Percentiles rank a stretch among this genome's conserved stretches.
Evolutionary conservation across 1,139 yeast species (phyloP).

Genomic region (Scheffersomyces segobiensis): DNA sequence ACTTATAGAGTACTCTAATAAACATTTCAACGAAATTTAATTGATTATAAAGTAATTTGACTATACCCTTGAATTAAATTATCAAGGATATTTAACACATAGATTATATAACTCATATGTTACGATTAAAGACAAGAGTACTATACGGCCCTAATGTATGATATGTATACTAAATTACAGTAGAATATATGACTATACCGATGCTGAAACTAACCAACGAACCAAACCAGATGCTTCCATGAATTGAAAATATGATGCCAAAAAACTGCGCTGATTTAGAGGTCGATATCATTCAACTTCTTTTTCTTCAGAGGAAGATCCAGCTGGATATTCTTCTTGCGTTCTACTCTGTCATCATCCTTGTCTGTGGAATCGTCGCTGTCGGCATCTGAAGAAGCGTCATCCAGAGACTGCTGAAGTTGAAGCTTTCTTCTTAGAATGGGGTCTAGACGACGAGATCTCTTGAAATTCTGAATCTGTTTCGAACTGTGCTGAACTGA

Average conservation of each 20-base stretch:
- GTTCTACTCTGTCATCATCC: conserved; percentile 8
- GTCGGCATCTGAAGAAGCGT: conserved; percentile 1
- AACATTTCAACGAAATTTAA: not conserved
- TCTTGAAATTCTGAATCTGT: not conserved
- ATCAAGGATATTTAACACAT: not conserved
- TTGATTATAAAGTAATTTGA: not conserved
- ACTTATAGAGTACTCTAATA: not conserved
- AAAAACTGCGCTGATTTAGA: not conserved
- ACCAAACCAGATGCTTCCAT: not conserved
- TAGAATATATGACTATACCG: not conserved
- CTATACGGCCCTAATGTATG: not conserved
- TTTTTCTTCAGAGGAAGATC: not conserved
- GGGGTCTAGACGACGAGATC: not conserved
- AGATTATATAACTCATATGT: not conserved
- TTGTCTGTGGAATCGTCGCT: conserved; percentile 4
- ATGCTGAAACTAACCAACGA: not conserved
- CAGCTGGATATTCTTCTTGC: conserved; percentile 9
- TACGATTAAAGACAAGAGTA: not conserved
- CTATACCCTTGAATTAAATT: not conserved
- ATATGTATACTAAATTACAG: not conserved
- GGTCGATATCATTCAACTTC: not conserved
- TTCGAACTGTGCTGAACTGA: conserved; percentile 31
- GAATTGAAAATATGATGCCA: not conserved
- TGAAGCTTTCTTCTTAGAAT: not conserved
- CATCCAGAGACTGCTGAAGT: not conserved